These are phyloP conservation scores for Chlamydomonas sp. DNA, from an alignment of 139 green algal genomes.

Conservation along the genomic window DNA sequence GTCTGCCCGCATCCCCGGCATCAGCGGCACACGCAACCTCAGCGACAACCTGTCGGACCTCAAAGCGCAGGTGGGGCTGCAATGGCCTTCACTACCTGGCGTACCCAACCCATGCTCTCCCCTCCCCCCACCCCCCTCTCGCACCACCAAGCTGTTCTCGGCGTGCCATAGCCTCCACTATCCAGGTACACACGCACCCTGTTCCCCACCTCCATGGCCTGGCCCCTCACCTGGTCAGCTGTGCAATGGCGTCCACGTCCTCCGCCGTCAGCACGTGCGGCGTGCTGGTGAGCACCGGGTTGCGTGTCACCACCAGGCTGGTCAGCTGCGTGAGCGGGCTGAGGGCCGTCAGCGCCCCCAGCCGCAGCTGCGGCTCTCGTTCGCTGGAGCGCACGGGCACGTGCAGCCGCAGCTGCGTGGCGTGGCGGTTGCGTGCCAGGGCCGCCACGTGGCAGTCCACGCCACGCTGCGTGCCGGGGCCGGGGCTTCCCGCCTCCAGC, in stretches of 20 bases:
- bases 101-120: too few relatives aligned
- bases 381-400: background rate
- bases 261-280: slow-evolving; percentile 12
- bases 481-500: slow-evolving; percentile 10
- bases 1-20: too few relatives aligned
- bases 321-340: slow-evolving; percentile 16
- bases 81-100: too few relatives aligned
- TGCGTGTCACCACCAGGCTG: slow-evolving; percentile 4
- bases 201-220: too few relatives aligned
- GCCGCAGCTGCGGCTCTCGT: slow-evolving; percentile 3
- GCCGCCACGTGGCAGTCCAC: slow-evolving; percentile 15
- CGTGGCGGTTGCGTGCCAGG: slow-evolving; percentile 22
- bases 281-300: slow-evolving; percentile 15
- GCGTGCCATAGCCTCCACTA: too few relatives aligned
- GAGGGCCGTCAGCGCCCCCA: background rate
- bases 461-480: slow-evolving; percentile 5
- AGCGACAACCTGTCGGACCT: too few relatives aligned
- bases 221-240: background rate
- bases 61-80: too few relatives aligned
- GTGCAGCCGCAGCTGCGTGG: slow-evolving; percentile 17
- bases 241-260: background rate
- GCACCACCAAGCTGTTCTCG: too few relatives aligned
- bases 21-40: too few relatives aligned
- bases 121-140: too few relatives aligned
- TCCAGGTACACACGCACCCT: too few relatives aligned